Percentiles rank a stretch among this genome's conserved stretches.
These are phyloP conservation scores for Aureobasidium sp. DNA, from an alignment of 2,329 filamentous ascomycete genomes.

Conservation along the genomic window DNA sequence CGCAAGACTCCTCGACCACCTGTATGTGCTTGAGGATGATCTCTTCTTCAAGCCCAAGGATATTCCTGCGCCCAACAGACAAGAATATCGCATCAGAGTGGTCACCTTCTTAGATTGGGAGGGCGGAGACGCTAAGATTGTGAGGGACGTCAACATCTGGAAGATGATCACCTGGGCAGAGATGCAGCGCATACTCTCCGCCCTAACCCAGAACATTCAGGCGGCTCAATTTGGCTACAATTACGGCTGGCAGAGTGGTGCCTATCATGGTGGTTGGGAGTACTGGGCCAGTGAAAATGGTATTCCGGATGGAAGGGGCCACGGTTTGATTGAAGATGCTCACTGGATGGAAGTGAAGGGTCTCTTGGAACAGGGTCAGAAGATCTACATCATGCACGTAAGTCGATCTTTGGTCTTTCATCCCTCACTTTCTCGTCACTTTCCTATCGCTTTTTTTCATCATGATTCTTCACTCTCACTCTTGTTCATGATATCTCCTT, in stretches of 20 bases:
- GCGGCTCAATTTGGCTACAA: neutral
- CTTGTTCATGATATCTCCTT: neutral
- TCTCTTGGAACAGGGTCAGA: neutral
- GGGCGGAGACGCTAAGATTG: neutral
- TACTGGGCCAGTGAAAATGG: neutral
- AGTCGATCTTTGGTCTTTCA: neutral
- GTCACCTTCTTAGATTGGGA: neutral
- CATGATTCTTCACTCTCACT: neutral
- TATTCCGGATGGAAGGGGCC: neutral
- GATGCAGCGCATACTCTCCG: neutral
- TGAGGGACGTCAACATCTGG: neutral
- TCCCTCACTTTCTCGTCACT: neutral
- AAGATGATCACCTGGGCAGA: neutral
- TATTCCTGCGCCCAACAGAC: neutral
- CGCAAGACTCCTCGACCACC: neutral
- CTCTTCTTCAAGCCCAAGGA: neutral
- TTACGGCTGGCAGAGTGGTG: neutral
- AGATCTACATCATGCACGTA: conserved; percentile 1
- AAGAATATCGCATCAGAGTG: neutral
- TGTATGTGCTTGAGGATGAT: neutral
- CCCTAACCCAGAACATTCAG: neutral
- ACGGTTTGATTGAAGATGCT: neutral
- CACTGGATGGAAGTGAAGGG: neutral
- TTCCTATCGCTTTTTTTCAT: neutral
- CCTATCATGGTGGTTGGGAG: neutral